phyloP scores from a whole-genome alignment of 2,329 filamentous ascomycete species.

The Colletotrichum incanum region DNA sequence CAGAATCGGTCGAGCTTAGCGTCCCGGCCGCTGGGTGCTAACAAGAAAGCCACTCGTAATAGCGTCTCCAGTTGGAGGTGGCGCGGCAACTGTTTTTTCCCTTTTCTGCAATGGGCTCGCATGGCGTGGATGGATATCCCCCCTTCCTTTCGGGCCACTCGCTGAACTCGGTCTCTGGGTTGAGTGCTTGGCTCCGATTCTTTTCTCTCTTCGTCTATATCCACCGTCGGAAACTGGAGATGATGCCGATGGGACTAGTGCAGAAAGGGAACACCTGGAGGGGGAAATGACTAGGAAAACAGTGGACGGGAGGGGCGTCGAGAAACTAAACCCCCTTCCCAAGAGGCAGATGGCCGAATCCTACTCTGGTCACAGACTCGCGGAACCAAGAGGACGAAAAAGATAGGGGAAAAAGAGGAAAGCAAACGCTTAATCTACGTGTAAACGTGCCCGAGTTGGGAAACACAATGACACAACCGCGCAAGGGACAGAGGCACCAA shows the following conservation, averaged over 20 bases:
- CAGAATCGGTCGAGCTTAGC: constrained; percentile 21
- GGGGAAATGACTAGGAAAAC: constrained; percentile 5
- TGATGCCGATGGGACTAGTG: constrained; percentile 24
- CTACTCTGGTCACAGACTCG: not conserved
- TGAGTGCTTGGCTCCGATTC: not conserved
- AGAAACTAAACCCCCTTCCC: constrained; percentile 12
- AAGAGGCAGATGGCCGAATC: constrained; percentile 21
- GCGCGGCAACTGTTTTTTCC: constrained; percentile 25
- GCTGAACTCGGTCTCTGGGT: not conserved
- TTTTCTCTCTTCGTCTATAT: not conserved
- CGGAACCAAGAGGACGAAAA: constrained; percentile 1
- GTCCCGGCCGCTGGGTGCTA: constrained; percentile 36
- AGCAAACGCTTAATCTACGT: constrained; percentile 1
- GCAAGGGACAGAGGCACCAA: constrained; percentile 12
- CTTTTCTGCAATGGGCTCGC: constrained; percentile 1
- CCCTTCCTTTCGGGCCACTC: not conserved
- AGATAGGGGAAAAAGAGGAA: not conserved
- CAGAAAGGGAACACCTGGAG: constrained; percentile 8
- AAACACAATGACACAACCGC: constrained; percentile 25
- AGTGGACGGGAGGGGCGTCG: constrained; percentile 21
- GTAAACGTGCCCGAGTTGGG: constrained; percentile 14
- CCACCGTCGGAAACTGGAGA: constrained; percentile 22
- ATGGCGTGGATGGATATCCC: constrained; percentile 9
- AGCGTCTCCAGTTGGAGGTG: constrained; percentile 29
- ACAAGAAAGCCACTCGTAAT: constrained; percentile 36